phyloP scores from a whole-genome alignment of 108 stramenopile species.

The Nitzschia inconspicua region DNA sequence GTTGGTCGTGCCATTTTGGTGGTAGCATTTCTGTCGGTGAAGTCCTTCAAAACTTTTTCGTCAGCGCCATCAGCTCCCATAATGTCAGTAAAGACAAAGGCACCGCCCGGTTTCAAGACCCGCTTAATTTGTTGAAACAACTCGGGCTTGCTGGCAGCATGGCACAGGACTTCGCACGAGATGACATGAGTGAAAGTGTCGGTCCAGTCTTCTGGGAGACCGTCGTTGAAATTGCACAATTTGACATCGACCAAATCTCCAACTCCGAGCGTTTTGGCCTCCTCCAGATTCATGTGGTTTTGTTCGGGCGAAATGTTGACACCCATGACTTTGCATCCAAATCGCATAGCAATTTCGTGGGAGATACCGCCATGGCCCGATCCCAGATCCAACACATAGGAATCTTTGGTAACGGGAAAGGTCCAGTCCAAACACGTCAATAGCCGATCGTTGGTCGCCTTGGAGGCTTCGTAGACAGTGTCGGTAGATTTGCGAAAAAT shows the following conservation, averaged over 20 bases:
- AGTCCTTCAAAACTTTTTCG: slow-evolving; percentile 43
- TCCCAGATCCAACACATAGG: slow-evolving; percentile 37
- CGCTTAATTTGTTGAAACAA: slow-evolving; percentile 35
- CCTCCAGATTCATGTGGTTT: slow-evolving; percentile 36
- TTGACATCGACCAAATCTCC: slow-evolving; percentile 33
- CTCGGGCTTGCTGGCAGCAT: slow-evolving; percentile 40
- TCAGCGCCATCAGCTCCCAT: slow-evolving; percentile 51
- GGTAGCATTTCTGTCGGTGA: slow-evolving; percentile 49
- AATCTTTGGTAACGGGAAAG: slow-evolving; percentile 28
- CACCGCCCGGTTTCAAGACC: slow-evolving; percentile 48
- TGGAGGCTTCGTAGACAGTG: slow-evolving; percentile 31
- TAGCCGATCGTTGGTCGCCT: slow-evolving; percentile 32
- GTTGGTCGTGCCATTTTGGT: slow-evolving; percentile 46
- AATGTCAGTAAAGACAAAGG: slow-evolving; percentile 55
- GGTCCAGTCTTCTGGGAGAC: slow-evolving; percentile 23
- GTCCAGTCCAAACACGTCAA: slow-evolving; percentile 35
- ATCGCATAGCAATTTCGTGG: slow-evolving; percentile 28
- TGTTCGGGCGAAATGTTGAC: slow-evolving; percentile 53
- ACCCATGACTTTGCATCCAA: slow-evolving; percentile 41
- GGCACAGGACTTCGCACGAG: slow-evolving; percentile 40
- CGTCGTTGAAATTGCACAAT: slow-evolving; percentile 38
- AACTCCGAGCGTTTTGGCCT: slow-evolving; percentile 28
- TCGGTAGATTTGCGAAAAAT: slow-evolving; percentile 25
- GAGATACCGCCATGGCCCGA: slow-evolving; percentile 45
- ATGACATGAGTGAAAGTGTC: slow-evolving; percentile 30